Percentiles rank a stretch among this genome's conserved stretches.
phyloP scores from a whole-genome alignment of 805 yeast genomes.

The Candida pseudoglaebosa region DNA sequence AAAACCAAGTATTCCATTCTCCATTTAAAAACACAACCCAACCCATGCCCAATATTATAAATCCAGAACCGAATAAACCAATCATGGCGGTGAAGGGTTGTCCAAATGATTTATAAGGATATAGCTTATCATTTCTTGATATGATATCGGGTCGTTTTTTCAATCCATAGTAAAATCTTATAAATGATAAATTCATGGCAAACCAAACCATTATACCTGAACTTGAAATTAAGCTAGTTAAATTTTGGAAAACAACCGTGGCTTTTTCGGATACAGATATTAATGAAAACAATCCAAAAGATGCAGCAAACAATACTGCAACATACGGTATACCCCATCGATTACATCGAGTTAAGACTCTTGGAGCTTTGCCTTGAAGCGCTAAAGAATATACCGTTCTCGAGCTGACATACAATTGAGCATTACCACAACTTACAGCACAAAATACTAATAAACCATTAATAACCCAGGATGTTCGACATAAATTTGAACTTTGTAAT shows the following conservation, averaged over 20 bases:
- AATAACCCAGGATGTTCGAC: slow-evolving; percentile 32
- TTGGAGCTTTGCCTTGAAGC: slow-evolving; percentile 57
- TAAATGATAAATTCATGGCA: slow-evolving; percentile 62
- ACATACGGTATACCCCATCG: slow-evolving; percentile 67
- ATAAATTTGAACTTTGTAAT: slow-evolving; percentile 34
- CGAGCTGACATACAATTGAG: slow-evolving; percentile 41
- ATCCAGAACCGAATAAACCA: slow-evolving; percentile 52
- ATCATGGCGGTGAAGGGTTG: slow-evolving; percentile 67
- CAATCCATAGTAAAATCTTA: slow-evolving; percentile 63
- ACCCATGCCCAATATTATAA: slow-evolving; percentile 56
- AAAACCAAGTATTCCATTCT: slow-evolving; percentile 57
- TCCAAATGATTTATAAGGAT: slow-evolving; percentile 65
- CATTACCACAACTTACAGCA: slow-evolving; percentile 43
- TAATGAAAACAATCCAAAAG: slow-evolving; percentile 58
- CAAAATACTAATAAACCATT: slow-evolving; percentile 47
- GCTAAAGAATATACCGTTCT: slow-evolving; percentile 41
- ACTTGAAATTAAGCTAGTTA: slow-evolving; percentile 66
- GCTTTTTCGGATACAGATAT: slow-evolving; percentile 56
- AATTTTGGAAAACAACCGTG: slow-evolving; percentile 59
- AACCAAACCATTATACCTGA: slow-evolving; percentile 79
- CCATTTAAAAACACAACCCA: slow-evolving; percentile 54
- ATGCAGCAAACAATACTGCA: slow-evolving; percentile 61
- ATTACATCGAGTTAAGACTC: slow-evolving; percentile 55
- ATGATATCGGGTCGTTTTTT: slow-evolving; percentile 60
- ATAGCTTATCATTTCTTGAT: slow-evolving; percentile 56